Evolutionary conservation across 2,329 filamentous ascomycete species (phyloP).

Genomic region (Fusarium poae): DNA sequence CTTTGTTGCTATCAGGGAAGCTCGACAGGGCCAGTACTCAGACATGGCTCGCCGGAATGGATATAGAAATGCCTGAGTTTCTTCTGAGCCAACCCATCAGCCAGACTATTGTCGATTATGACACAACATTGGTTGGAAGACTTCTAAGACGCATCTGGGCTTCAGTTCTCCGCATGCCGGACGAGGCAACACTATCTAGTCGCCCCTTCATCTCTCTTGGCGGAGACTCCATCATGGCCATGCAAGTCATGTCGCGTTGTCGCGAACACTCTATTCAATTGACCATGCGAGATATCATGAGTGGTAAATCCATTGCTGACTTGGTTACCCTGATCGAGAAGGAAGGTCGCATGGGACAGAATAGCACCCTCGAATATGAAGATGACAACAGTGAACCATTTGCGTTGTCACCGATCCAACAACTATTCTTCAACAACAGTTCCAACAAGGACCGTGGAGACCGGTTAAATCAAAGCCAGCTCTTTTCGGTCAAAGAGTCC

Average conservation of each 20-base stretch:
- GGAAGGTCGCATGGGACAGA: not conserved
- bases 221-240: conserved; percentile 61
- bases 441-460: conserved; percentile 45
- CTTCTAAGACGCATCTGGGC: conserved; percentile 54
- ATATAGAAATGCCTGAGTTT: conserved; percentile 55
- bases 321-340: conserved; percentile 32
- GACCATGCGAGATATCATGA: conserved; percentile 53
- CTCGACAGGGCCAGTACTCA: conserved; percentile 51
- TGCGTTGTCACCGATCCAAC: conserved; percentile 59
- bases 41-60: conserved; percentile 59
- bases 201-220: conserved; percentile 57
- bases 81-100: conserved; percentile 54
- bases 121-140: not conserved
- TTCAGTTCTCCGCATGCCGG: conserved; percentile 55
- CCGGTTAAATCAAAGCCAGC: conserved; percentile 62
- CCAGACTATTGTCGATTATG: conserved; percentile 3
- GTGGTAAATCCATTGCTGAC: conserved; percentile 48
- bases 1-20: conserved; percentile 34
- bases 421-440: conserved; percentile 56
- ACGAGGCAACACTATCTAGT: conserved; percentile 48
- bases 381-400: conserved; percentile 45
- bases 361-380: not conserved
- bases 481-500: conserved; percentile 49
- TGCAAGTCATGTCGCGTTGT: conserved; percentile 58
- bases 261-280: conserved; percentile 49